Percentiles rank a stretch among this genome's conserved stretches.
Evolutionary conservation across 208 protist species (phyloP).

Genomic region (Trypanosoma melophagium): DNA sequence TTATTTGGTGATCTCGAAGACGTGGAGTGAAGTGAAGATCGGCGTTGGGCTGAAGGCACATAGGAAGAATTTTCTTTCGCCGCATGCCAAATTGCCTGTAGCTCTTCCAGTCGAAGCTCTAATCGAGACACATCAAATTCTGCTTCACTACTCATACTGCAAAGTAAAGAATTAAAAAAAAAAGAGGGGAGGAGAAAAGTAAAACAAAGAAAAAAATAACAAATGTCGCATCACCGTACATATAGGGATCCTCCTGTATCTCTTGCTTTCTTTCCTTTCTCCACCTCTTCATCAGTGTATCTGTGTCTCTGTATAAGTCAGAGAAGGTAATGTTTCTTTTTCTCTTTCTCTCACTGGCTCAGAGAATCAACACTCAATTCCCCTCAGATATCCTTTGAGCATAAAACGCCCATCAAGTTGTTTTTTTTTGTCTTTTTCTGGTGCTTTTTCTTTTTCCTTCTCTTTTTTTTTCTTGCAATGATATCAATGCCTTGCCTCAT

Average conservation of each 20-base stretch:
- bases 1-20: not conserved
- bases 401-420: no score
- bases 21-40: not conserved
- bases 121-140: constrained; percentile 30
- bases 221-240: not conserved
- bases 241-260: not conserved
- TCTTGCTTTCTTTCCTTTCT: not conserved
- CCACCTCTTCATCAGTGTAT: no score
- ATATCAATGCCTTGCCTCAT: not conserved
- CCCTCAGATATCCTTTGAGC: no score
- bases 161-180: constrained; percentile 21
- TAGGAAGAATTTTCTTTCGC: constrained; percentile 7
- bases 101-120: constrained; percentile 27
- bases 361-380: no score
- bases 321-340: no score
- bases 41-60: not conserved
- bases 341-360: no score
- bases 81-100: constrained; percentile 28
- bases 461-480: constrained; percentile 29
- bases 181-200: constrained; percentile 18
- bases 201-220: constrained; percentile 33
- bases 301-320: no score
- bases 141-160: constrained; percentile 10
- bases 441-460: constrained; percentile 17
- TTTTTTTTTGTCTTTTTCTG: constrained; percentile 6